These are phyloP conservation scores for Brassica incana DNA, from an alignment of 345 rosid genomes.

Conservation along the genomic window DNA sequence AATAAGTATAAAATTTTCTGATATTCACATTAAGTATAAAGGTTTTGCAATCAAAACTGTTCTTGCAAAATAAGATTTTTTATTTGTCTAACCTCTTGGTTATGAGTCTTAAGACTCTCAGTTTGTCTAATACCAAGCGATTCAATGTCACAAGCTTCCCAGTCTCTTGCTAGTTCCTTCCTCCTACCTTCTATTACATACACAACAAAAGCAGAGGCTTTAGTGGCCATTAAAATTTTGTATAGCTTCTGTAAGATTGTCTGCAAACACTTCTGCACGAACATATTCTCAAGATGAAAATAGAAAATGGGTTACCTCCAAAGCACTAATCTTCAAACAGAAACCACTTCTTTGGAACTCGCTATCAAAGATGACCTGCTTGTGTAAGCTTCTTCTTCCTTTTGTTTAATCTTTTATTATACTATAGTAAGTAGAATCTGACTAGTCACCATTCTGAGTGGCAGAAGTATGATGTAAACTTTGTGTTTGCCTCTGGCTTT, in stretches of 20 bases:
- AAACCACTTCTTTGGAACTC: conserved; percentile 20
- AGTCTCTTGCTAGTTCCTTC: conserved; percentile 40
- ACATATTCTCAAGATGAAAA: conserved; percentile 7
- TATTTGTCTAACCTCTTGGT: conserved; percentile 53
- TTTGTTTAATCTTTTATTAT: conserved; percentile 11
- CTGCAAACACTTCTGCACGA: neutral
- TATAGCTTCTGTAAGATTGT: conserved; percentile 5
- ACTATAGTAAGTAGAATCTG: conserved; percentile 23
- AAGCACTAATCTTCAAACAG: conserved; percentile 32
- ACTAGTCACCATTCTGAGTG: conserved; percentile 44
- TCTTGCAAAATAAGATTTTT: conserved; percentile 24
- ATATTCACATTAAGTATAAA: conserved; percentile 35
- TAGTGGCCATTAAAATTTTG: neutral
- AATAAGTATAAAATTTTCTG: neutral
- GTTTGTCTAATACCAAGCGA: conserved; percentile 26
- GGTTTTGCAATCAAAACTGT: conserved; percentile 33
- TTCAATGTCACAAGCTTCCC: conserved; percentile 29
- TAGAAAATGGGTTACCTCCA: conserved; percentile 34
- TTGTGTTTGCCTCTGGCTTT: conserved; percentile 35
- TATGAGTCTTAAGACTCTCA: conserved; percentile 34
- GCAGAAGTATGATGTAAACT: conserved; percentile 24
- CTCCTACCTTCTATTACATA: conserved; percentile 26
- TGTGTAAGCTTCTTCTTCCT: conserved; percentile 30
- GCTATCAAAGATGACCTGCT: conserved; percentile 36
- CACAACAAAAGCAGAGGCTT: conserved; percentile 7